Base-by-base conservation (phyloP, 176 grass and related monocot genomes). In the Hyparrhenia diplandra region DNA sequence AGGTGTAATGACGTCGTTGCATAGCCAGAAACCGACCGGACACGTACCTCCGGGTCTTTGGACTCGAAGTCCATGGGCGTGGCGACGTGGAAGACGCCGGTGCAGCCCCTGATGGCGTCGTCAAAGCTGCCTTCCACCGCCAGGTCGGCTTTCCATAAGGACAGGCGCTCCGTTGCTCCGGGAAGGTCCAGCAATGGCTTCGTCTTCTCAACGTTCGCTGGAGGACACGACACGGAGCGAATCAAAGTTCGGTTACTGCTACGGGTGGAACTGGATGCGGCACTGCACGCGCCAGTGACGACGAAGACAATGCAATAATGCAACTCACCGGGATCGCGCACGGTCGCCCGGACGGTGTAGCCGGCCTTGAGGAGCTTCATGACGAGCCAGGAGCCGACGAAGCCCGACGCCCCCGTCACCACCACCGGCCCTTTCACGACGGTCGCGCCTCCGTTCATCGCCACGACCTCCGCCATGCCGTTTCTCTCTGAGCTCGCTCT, bases 11-110 rank as follows among this genome's bases (percentile, higher is more conserved):
- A n/a, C n/a, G n/a, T n/a, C n/a, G n/a, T n/a, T n/a, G n/a, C n/a
- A n/a, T n/a, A n/a, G n/a, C n/a, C n/a, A n/a, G n/a, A n/a, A n/a
- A n/a, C n/a, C n/a, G n/a, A n/a, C n/a, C n/a, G n/a, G n/a, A n/a
- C n/a, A n/a, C n/a, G n/a, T 51, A 92, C 94, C 89, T 98, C 95
- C 1, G 92, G 92, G 75, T 93, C 90, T 61, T 92, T 86, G 81
- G 95, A 94, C 12, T 94, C 88, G 70, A 98, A 98, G 87, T 98
- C 92, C 92, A 94, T 98, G 24, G 95, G 95, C 28, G 92, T 98
- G 47, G 95, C 95, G 31, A 94, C 92, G 84, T 98, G 95, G 84
- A 98, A 98, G 27, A 98, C 92, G 64, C 92, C 92, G 21, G 64
- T 87, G 86, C 92, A 93, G 5, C 88, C 92, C 42, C 32, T 59